phyloP scores from a whole-genome alignment of 805 yeast genomes.

The Hanseniaspora meyeri region DNA sequence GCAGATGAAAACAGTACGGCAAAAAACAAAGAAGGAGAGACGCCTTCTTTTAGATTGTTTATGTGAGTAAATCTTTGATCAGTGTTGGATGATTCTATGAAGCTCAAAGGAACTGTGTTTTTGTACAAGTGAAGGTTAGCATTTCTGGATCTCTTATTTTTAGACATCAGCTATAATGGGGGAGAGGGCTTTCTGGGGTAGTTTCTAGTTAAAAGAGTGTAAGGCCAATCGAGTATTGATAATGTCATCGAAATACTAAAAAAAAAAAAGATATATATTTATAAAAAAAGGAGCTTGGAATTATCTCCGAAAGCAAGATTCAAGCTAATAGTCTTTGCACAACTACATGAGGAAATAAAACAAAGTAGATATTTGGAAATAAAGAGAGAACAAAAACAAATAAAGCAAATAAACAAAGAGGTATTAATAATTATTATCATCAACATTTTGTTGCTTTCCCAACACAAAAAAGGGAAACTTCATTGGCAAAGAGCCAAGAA shows the following conservation, averaged over 20 bases:
- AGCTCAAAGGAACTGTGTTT: slow-evolving; percentile 35
- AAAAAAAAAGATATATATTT: no score
- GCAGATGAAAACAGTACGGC: background rate
- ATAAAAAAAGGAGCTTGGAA: no score
- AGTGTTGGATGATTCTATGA: slow-evolving; percentile 41
- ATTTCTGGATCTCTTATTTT: background rate
- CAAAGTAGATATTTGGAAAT: no score
- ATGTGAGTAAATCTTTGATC: slow-evolving; percentile 12
- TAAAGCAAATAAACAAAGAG: background rate
- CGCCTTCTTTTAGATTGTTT: slow-evolving; percentile 37
- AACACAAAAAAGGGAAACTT: background rate
- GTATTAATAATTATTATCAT: background rate
- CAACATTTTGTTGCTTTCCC: background rate
- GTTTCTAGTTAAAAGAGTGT: background rate
- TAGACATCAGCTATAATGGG: background rate
- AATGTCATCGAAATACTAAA: no score
- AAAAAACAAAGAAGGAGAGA: background rate
- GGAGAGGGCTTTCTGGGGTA: background rate
- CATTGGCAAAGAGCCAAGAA: background rate
- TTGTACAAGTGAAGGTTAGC: background rate
- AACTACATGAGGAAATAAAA: no score
- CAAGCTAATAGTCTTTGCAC: no score
- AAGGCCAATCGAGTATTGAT: no score
- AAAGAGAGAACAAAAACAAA: no score
- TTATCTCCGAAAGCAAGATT: no score